These are phyloP conservation scores for Abrus precatorius DNA, from an alignment of 306 rosid genomes.

Conservation along the genomic window DNA sequence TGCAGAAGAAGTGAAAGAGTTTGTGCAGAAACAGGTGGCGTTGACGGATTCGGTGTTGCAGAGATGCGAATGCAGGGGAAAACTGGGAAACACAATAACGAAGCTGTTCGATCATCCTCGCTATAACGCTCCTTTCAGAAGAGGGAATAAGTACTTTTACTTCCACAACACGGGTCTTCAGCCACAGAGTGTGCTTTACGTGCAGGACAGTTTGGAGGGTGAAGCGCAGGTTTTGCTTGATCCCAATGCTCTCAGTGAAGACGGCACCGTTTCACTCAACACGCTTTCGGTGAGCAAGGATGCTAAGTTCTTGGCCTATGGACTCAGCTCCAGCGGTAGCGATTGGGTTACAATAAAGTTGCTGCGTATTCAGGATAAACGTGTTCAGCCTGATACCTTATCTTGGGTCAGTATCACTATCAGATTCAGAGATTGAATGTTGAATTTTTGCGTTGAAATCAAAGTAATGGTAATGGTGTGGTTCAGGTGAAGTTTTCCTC, in stretches of 20 bases:
- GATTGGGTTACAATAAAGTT: constrained; percentile 88
- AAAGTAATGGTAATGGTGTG: neutral
- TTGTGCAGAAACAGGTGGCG: constrained; percentile 74
- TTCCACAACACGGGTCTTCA: constrained; percentile 92
- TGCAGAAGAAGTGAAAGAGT: constrained; percentile 81
- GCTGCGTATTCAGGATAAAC: constrained; percentile 68
- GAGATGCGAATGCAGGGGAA: constrained; percentile 62
- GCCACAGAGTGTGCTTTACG: constrained; percentile 74
- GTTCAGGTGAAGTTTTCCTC: constrained; percentile 88
- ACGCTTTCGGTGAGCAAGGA: constrained; percentile 68
- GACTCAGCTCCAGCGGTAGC: constrained; percentile 88
- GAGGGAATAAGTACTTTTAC: constrained; percentile 74
- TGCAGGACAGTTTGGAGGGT: constrained; percentile 80
- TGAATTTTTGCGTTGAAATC: neutral
- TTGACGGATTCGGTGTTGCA: constrained; percentile 75
- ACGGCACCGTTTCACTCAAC: constrained; percentile 80
- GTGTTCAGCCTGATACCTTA: constrained; percentile 62
- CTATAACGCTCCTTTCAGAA: constrained; percentile 69
- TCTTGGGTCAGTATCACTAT: constrained; percentile 68
- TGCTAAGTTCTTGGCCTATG: constrained; percentile 82
- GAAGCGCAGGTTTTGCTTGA: constrained; percentile 78
- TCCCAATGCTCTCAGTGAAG: constrained; percentile 82
- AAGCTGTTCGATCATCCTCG: constrained; percentile 90
- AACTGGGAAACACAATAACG: constrained; percentile 68
- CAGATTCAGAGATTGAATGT: neutral